Base-by-base conservation (phyloP, 148 eudicot genomes). In the Chenopodium berlandieri region DNA sequence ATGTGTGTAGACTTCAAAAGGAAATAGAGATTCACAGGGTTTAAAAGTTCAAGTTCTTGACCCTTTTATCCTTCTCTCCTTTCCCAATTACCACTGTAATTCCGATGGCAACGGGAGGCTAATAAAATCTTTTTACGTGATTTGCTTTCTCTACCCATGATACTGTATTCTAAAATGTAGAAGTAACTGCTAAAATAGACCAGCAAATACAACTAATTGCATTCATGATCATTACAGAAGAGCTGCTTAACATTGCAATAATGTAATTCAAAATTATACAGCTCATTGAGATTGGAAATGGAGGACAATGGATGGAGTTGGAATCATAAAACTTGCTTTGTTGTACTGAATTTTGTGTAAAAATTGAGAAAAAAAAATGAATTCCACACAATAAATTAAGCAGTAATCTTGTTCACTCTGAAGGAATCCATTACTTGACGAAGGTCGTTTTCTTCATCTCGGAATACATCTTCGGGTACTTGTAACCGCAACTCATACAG, bases 361-460 rank as follows among this genome's bases (percentile, higher is more conserved):
- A 64, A 67, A 78, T 63, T 72, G 75, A 8, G 34, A 37, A 25
- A 27, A 27, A 27, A 27, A 27, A 27, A 27, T 0, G 30, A 27
- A 27, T 27, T 27, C 1, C 30, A 27, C 30, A 27, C 30, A 27
- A 56, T 60, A 31, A 71, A 75, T 89, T 87, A 95, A 78, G 76
- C 93, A 67, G 78, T 56, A 67, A 94, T 83, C 76, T 94, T 96
- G 88, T 92, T 94, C 54, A 94, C 97, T 84, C 98, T 90, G 79
- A 94, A 96, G 16, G 98, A 90, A 84, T 90, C 89, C 92, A 96
- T 94, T 68, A 96, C 86, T 82, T 73, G 89, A 48, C 99, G 98
- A 76, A 96, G 85, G 30, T 96, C 97, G 44, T 34, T 77, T 86
- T 96, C 98, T 85, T 87, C 99, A 80, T 94, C 95, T 16, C 75